Base-by-base conservation (phyloP, 345 rosid genomes). In the Boechera retrofracta region DNA sequence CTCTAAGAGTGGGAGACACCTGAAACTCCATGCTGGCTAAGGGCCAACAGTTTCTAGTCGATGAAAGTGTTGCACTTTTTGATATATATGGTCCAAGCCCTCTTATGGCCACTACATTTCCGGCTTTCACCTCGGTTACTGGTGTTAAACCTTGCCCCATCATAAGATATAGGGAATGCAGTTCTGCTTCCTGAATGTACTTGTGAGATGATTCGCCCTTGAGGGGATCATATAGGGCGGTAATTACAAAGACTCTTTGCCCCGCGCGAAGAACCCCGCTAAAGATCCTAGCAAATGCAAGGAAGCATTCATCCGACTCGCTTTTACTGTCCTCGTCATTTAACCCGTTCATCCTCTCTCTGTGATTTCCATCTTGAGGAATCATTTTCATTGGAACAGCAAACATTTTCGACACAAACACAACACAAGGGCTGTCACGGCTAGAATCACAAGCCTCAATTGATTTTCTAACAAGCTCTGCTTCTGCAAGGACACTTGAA, bases 391-490 rank as follows among this genome's bases (percentile, higher is more conserved):
- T 73, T 11, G 97, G 91, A 36, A 94, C 66, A 57, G 97, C 97
- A 83, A 92, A 94, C 98, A 94, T 94, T 83, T 94, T 94, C 8
- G 97, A 90, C 39, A 94, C 94, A 83, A 94, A 94, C 26, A 91
- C 92, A 78, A 90, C 82, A 73, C 89, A 85, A n/a, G 97, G 97
- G 33, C 90, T 84, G 32, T 85, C 86, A 6, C 67, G 76, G 62
- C 86, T 82, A 49, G 87, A 82, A 82, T 92, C 88, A 85, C 98
- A 94, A 65, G 54, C 81, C 82, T 87, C 92, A 42, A 94, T 86
- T 8, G 93, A 89, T 71, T 83, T 92, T 73, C 98, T 90, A 61
- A 86, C 94, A 42, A 70, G 83, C 44, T 88, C 83, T 9, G 92
- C 90, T 85, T 92, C 98, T 49, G 81, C 83, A 76, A 88, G 83